Percentiles rank a stretch among this genome's conserved stretches.
Evolutionary conservation across 768 basidiomycete species (phyloP).

Genomic region (Leccinum rimulosum): DNA sequence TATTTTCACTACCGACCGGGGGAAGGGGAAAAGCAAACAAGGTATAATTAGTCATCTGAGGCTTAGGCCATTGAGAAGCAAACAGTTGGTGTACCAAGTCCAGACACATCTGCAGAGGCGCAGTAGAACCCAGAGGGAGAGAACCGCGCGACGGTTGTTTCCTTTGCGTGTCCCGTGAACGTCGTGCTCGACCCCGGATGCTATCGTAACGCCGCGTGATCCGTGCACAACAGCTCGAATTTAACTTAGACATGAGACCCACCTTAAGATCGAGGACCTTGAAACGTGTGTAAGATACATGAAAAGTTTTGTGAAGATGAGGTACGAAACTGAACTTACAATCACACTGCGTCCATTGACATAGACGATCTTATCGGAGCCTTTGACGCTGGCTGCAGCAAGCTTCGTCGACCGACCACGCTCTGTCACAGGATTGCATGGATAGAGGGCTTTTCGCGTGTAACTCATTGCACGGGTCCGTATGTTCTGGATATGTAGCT

Average conservation of each 20-base stretch:
- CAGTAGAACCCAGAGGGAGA: conserved; percentile 95
- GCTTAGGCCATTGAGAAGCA: not conserved
- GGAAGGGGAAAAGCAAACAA: not conserved
- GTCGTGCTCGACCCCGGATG: conserved; percentile 60
- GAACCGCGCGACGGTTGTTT: conserved; percentile 84
- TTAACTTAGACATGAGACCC: conserved; percentile 18
- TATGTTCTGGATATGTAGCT: not conserved
- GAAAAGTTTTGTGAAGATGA: not conserved
- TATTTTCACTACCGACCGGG: conserved; percentile 59
- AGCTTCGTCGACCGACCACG: conserved; percentile 74
- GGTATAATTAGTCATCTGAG: not conserved
- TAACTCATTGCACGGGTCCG: conserved; percentile 42
- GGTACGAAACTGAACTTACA: conserved; percentile 47
- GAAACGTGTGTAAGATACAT: conserved; percentile 1
- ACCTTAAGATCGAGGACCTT: conserved; percentile 87
- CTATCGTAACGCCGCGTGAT: conserved; percentile 35
- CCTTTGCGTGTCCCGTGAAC: conserved; percentile 80
- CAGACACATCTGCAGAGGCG: conserved; percentile 82
- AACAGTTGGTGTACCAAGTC: conserved; percentile 56
- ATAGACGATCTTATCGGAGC: conserved; percentile 74
- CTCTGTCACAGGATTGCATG: conserved; percentile 67
- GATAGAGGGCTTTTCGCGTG: conserved; percentile 50
- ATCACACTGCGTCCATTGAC: conserved; percentile 82
- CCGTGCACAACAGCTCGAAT: not conserved
- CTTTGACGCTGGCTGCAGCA: conserved; percentile 51